phyloP scores from a whole-genome alignment of 805 yeast species.

The Metschnikowia shivogae region DNA sequence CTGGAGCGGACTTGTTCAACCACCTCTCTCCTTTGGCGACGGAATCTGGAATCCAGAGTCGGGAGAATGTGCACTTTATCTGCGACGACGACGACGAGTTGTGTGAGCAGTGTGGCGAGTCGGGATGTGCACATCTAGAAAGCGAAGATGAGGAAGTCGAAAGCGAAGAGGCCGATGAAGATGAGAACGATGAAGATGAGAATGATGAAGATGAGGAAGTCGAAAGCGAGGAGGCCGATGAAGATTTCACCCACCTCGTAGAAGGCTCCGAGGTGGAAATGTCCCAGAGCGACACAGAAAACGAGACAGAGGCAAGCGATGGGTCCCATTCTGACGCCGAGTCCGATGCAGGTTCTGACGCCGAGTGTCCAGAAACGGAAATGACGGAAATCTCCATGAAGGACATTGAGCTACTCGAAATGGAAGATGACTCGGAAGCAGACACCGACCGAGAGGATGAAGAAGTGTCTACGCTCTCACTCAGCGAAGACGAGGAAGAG shows the following conservation, averaged over 20 bases:
- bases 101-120: constrained; percentile 18
- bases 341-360: background rate
- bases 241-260: constrained; percentile 8
- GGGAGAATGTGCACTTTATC: constrained; percentile 48
- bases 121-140: constrained; percentile 14
- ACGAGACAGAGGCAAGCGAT: constrained; percentile 19
- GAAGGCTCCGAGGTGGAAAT: constrained; percentile 8
- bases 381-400: constrained; percentile 28
- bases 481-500: constrained; percentile 18
- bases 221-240: background rate
- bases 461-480: constrained; percentile 17
- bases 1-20: constrained; percentile 88
- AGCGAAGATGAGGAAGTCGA: constrained; percentile 3
- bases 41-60: constrained; percentile 12
- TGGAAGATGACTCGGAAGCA: constrained; percentile 14
- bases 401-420: constrained; percentile 26
- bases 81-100: constrained; percentile 21
- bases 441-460: constrained; percentile 21
- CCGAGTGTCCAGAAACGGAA: background rate
- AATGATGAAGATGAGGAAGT: constrained; percentile 7
- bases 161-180: constrained; percentile 8
- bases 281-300: constrained; percentile 19
- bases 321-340: background rate
- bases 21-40: constrained; percentile 45
- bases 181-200: constrained; percentile 11